Conservation (phyloP, 1,284 basidiomycete species). For the Melanopsichium pennsylvanicum region DNA sequence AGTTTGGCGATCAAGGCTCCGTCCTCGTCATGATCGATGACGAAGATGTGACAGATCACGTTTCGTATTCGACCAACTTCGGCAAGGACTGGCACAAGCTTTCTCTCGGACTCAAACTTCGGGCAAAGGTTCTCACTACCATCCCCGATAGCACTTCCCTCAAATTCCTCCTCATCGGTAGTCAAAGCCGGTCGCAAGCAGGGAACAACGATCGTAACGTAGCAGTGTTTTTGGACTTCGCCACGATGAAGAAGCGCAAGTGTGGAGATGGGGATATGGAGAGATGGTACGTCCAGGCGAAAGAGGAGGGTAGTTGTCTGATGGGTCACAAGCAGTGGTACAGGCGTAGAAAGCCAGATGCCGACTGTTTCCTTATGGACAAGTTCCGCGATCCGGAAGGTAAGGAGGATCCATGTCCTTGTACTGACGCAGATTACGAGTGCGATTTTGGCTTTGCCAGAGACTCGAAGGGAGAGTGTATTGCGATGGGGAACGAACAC, state of each 20-base stretch:
- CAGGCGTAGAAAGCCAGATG: constrained; percentile 80
- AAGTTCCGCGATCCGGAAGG: constrained; percentile 70
- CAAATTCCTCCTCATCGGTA: constrained; percentile 87
- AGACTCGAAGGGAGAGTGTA: constrained; percentile 74
- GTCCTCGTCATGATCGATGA: constrained; percentile 86
- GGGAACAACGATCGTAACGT: constrained; percentile 73
- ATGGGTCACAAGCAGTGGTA: constrained; percentile 99
- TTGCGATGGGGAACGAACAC: constrained; percentile 82
- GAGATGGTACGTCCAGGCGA: constrained; percentile 81
- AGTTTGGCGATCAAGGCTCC: constrained; percentile 89
- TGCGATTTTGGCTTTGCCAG: constrained; percentile 90
- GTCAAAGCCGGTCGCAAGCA: constrained; percentile 75
- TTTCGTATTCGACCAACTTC: constrained; percentile 85
- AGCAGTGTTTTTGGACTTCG: constrained; percentile 84
- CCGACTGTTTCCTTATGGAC: constrained; percentile 88
- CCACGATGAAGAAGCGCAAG: constrained; percentile 74
- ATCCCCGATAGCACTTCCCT: constrained; percentile 89
- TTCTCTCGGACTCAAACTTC: constrained; percentile 76
- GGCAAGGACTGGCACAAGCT: constrained; percentile 82
- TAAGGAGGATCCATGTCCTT: constrained; percentile 83
- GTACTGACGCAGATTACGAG: constrained; percentile 88
- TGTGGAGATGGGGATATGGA: constrained; percentile 82
- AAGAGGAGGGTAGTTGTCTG: constrained; percentile 75
- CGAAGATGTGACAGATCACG: constrained; percentile 77
- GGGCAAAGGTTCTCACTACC: constrained; percentile 82